phyloP scores from a whole-genome alignment of 106 monocot genomes.

The Gastrodia elata region DNA sequence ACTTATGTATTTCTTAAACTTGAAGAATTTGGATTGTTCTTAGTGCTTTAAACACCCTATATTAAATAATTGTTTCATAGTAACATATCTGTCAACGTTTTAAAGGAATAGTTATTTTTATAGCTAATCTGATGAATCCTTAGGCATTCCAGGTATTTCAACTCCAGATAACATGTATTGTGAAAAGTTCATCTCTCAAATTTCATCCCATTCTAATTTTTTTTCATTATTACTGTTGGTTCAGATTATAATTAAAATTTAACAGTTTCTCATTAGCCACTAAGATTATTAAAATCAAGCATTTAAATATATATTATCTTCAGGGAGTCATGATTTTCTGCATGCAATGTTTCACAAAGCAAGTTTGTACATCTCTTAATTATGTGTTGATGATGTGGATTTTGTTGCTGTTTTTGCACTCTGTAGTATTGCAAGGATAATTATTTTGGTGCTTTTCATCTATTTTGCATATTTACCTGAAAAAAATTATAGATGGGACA shows the following conservation, averaged over 20 bases:
- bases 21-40: background rate
- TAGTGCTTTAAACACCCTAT: background rate
- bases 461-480: background rate
- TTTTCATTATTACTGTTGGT: background rate
- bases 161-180: background rate
- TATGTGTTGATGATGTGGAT: background rate
- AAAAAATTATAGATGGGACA: background rate
- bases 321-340: background rate
- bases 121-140: background rate
- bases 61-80: background rate
- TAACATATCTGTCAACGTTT: background rate
- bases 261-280: background rate
- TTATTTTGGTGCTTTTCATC: background rate
- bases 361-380: background rate
- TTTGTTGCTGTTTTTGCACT: background rate
- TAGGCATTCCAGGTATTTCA: background rate
- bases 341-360: background rate
- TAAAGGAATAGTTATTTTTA: background rate
- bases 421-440: background rate
- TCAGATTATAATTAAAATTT: background rate
- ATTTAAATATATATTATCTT: background rate
- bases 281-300: background rate
- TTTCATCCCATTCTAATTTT: background rate
- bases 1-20: background rate
- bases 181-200: background rate